These are phyloP conservation scores for Graphilbum sp. DNA, from an alignment of 2,329 filamentous ascomycete genomes.

Conservation along the genomic window DNA sequence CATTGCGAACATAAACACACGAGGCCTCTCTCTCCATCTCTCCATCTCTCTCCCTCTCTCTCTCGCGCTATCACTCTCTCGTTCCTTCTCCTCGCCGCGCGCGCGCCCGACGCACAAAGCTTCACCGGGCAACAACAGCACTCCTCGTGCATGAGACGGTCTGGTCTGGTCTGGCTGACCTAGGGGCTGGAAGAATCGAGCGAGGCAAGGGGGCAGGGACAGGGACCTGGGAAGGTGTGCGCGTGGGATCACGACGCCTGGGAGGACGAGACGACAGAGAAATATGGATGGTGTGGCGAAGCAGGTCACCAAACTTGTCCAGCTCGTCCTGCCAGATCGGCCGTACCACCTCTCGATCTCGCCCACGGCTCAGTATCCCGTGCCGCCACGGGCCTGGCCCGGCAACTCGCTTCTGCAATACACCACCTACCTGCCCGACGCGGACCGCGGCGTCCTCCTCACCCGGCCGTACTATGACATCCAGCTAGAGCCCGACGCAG, in stretches of 20 bases:
- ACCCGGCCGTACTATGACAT: constrained; percentile 42
- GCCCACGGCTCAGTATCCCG: constrained; percentile 29
- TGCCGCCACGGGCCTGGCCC: constrained; percentile 26
- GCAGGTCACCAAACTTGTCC: constrained; percentile 10
- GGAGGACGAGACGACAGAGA: too few species aligned
- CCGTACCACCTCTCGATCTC: constrained; percentile 34
- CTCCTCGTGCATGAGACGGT: too few species aligned
- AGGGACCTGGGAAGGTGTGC: background rate
- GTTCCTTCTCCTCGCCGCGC: too few species aligned
- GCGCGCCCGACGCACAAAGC: too few species aligned
- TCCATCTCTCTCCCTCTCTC: too few species aligned
- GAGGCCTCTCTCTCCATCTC: too few species aligned
- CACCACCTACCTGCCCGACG: constrained; percentile 38
- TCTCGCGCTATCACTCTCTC: too few species aligned
- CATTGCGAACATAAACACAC: too few species aligned
- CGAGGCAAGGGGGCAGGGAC: background rate
- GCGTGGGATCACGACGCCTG: too few species aligned
- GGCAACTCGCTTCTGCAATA: constrained; percentile 33
- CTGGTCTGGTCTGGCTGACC: too few species aligned
- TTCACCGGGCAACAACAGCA: too few species aligned
- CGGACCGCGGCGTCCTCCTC: constrained; percentile 39
- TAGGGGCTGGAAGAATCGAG: background rate
- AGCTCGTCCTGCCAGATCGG: constrained; percentile 10
- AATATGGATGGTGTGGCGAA: constrained; percentile 13
- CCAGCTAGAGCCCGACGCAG: constrained; percentile 27